phyloP scores from a whole-genome alignment of 2,329 filamentous ascomycete species.

The Colletotrichum aenigma region DNA sequence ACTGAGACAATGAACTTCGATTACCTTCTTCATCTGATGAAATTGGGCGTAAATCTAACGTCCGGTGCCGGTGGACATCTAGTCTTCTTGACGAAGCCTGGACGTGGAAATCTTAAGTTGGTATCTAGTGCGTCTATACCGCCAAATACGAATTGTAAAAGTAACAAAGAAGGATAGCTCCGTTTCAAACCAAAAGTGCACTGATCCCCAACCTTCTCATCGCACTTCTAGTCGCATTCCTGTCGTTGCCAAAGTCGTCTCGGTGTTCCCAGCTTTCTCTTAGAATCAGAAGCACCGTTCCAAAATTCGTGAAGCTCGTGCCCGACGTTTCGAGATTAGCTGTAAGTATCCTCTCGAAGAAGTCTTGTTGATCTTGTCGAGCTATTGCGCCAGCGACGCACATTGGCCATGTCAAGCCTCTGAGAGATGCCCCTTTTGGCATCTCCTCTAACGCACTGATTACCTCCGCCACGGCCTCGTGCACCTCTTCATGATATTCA shows the following conservation, averaged over 20 bases:
- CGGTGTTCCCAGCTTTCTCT: background rate
- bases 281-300: background rate
- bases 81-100: background rate
- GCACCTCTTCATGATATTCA: background rate
- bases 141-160: background rate
- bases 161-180: background rate
- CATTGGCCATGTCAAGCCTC: constrained; percentile 8
- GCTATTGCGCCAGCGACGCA: constrained; percentile 9
- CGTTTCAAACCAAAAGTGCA: background rate
- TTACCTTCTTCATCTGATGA: background rate
- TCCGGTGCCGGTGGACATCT: background rate
- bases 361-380: background rate
- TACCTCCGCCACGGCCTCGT: background rate
- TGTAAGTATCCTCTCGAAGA: background rate
- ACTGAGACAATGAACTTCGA: background rate
- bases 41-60: background rate
- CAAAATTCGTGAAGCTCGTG: constrained; percentile 4
- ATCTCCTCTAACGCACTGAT: background rate
- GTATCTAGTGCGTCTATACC: background rate
- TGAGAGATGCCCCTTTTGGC: background rate
- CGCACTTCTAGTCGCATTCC: background rate
- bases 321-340: background rate
- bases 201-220: background rate
- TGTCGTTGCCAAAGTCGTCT: background rate
- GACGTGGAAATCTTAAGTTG: background rate